Evolutionary conservation across 2,329 filamentous ascomycete genomes (phyloP).

Genomic region (Ophiostoma novo-ulmi): DNA sequence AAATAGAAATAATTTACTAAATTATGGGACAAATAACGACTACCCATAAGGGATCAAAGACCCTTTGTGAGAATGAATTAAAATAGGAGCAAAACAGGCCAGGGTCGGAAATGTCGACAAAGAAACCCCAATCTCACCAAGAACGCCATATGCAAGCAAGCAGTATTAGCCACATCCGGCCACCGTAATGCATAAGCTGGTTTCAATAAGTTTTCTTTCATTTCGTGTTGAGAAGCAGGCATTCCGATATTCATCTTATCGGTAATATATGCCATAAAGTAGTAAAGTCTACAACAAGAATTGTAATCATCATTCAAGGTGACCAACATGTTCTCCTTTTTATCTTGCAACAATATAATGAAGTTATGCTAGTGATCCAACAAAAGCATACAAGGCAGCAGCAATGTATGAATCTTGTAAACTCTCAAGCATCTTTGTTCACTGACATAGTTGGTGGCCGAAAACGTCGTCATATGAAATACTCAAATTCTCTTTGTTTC

Average conservation of each 20-base stretch:
- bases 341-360: no score
- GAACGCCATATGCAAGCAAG: neutral
- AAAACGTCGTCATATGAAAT: neutral
- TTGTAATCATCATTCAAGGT: no score
- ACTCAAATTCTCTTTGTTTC: neutral
- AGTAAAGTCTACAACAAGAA: no score
- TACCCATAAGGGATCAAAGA: neutral
- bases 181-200: neutral
- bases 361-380: neutral
- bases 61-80: neutral
- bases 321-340: no score
- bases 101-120: neutral
- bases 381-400: neutral
- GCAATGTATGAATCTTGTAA: neutral
- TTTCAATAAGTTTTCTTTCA: neutral
- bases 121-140: neutral
- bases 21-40: neutral
- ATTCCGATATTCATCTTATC: no score
- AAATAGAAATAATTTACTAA: neutral
- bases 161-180: neutral
- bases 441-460: neutral
- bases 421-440: neutral
- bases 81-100: neutral
- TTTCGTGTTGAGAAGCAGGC: no score
- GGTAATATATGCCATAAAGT: no score